phyloP scores from a whole-genome alignment of 1,284 basidiomycete species.

The Sporisorium exsertum region DNA sequence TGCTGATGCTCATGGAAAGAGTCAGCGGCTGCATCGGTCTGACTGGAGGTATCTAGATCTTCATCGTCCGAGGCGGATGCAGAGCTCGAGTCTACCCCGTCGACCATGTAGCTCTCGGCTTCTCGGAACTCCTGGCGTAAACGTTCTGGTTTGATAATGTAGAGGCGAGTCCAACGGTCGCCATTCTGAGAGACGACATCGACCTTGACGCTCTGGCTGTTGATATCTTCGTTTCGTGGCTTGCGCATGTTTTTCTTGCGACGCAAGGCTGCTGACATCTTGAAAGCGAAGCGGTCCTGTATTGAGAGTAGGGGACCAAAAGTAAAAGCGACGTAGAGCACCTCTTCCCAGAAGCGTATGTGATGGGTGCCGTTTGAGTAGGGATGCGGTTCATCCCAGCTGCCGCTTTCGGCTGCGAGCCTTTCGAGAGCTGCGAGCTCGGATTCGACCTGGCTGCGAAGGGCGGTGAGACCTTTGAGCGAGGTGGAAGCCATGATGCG shows the following conservation, averaged over 20 bases:
- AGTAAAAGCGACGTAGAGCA: conserved; percentile 42
- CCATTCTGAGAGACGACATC: conserved; percentile 55
- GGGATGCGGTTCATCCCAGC: conserved; percentile 38
- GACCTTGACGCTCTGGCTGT: conserved; percentile 48
- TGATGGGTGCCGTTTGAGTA: conserved; percentile 57
- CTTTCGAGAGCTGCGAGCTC: conserved; percentile 36
- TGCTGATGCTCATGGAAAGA: conserved; percentile 25
- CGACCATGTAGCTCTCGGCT: conserved; percentile 56
- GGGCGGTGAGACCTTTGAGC: conserved; percentile 41
- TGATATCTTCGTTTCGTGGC: conserved; percentile 16
- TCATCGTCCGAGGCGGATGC: conserved; percentile 24
- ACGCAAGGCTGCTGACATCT: conserved; percentile 18
- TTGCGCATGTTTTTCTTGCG: conserved; percentile 33
- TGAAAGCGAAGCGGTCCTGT: conserved; percentile 42
- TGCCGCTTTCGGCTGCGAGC: conserved; percentile 27
- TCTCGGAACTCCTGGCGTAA: conserved; percentile 57
- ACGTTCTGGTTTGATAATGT: conserved; percentile 44
- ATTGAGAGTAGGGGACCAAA: conserved; percentile 41
- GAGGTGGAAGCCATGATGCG: conserved; percentile 37
- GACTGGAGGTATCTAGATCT: conserved; percentile 1
- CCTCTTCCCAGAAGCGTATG: conserved; percentile 50
- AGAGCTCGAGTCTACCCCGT: conserved; percentile 21
- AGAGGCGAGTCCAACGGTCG: conserved; percentile 47
- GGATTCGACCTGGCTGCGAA: conserved; percentile 38
- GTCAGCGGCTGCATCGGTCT: conserved; percentile 6